Evolutionary conservation across 192 early-diverging fungal genomes (phyloP), one percentile per base, ranked within the genome.

Genomic region (Tieghemiomyces parasiticus): DNA sequence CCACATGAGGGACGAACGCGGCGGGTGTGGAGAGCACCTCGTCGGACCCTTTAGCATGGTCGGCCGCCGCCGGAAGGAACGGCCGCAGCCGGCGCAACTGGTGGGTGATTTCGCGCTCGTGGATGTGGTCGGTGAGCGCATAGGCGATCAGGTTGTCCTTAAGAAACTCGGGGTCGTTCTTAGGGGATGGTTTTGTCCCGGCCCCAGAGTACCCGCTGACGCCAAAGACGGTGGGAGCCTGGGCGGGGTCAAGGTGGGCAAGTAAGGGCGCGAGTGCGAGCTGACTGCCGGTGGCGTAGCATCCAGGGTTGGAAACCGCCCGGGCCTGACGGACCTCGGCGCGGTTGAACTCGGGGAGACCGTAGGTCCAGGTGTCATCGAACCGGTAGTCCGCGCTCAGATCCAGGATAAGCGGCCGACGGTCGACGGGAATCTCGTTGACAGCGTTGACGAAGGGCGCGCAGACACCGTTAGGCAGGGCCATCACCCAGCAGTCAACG

Each of bases 191-290:
- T 60, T 86, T 93, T 33, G 96, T 99, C 3, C 96, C 96, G 13
- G 96, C 96, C n/a, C 96, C 96, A 64, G 87, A 90, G 78, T 99
- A 99, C 20, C 96, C 96, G 35, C 90, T 93, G 3, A 97, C 90
- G 54, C 91, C 92, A 82, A 95, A 93, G 29, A 96, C 78, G 28
- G 91, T 85, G 25, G 89, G 90, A 14, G 64, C 49, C 13, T 71
- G 65, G 2, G 65, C 44, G 0, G 66, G 19, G 29, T 71, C 77
- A 50, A 90, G 51, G 60, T 73, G 81, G 10, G 81, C 78, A 46
- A 92, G 67, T 49, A 99, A 73, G 16, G 96, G 96, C 10, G 82
- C 84, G 60, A 96, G 71, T 0, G 87, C 81, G 63, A 97, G 69
- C 73, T 99, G 96, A 42, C 91, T 84, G 22, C 93, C 96, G 2